Evolutionary conservation across 2,329 filamentous ascomycete genomes (phyloP).

Genomic region (Myriosclerotinia curreyana): DNA sequence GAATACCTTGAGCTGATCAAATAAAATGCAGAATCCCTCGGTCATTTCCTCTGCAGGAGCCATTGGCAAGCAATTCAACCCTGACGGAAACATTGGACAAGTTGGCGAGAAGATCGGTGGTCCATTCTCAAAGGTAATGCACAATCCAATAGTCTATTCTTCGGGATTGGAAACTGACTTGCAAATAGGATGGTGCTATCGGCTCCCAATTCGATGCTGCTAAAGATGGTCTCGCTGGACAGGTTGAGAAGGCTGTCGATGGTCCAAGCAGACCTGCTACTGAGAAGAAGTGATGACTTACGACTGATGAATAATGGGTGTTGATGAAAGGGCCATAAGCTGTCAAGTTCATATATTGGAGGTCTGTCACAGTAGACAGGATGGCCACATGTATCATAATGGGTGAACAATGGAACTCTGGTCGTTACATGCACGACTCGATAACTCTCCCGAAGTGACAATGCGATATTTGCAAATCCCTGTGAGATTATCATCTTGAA

Average conservation of each 20-base stretch:
- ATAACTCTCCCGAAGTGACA: neutral
- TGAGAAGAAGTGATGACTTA: neutral
- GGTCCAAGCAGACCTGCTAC: slow-evolving; percentile 16
- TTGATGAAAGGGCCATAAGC: neutral
- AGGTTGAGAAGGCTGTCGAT: slow-evolving; percentile 14
- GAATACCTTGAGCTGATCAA: neutral
- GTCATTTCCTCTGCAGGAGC: slow-evolving; percentile 3
- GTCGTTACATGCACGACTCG: neutral
- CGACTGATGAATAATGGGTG: neutral
- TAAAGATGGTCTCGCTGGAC: slow-evolving; percentile 13
- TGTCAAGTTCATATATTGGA: no score
- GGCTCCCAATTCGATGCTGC: slow-evolving; percentile 12
- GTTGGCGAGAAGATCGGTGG: slow-evolving; percentile 12
- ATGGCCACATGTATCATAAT: neutral
- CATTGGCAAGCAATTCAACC: slow-evolving; percentile 11
- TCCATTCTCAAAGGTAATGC: slow-evolving; percentile 9
- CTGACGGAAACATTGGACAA: slow-evolving; percentile 10
- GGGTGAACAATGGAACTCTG: neutral
- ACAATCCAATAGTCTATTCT: accelerated
- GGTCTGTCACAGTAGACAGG: neutral
- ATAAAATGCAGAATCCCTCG: neutral
- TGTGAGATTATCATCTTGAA: no score
- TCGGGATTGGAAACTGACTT: neutral
- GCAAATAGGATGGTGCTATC: neutral
- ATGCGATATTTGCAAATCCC: neutral